Percentiles rank a stretch among this genome's conserved stretches.
phyloP scores from a whole-genome alignment of 495 filamentous ascomycete species.

The Penicillium ochrochloron region DNA sequence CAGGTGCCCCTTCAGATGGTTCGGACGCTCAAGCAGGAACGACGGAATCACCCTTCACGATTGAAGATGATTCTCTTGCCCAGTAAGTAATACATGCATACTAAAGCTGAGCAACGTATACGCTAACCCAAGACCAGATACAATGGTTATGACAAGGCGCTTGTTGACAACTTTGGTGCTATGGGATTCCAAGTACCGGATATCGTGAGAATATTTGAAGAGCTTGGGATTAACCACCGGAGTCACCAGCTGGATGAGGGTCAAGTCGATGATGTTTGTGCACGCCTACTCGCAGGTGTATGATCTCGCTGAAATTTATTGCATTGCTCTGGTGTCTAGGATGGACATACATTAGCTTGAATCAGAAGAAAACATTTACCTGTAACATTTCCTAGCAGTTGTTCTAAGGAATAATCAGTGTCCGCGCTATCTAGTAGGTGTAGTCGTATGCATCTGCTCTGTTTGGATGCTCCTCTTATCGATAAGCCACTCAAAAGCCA shows the following conservation, averaged over 20 bases:
- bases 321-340: slow-evolving; percentile 2
- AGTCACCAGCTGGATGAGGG: slow-evolving; percentile 79
- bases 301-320: not conserved
- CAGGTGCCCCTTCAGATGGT: slow-evolving; percentile 70
- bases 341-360: not conserved
- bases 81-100: slow-evolving; percentile 37
- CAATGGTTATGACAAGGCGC: slow-evolving; percentile 82
- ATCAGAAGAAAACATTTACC: not conserved
- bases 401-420: not conserved
- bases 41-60: slow-evolving; percentile 36
- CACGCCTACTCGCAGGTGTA: slow-evolving; percentile 70
- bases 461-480: slow-evolving; percentile 10
- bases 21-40: slow-evolving; percentile 46
- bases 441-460: too few relatives aligned
- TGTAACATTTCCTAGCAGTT: not conserved
- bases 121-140: slow-evolving; percentile 59
- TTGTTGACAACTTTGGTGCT: slow-evolving; percentile 84
- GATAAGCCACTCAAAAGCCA: slow-evolving; percentile 15
- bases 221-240: slow-evolving; percentile 77
- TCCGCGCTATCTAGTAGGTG: too few relatives aligned
- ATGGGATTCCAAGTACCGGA: slow-evolving; percentile 95
- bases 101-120: slow-evolving; percentile 45
- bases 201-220: slow-evolving; percentile 84
- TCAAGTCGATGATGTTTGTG: slow-evolving; percentile 88
- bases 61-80: slow-evolving; percentile 45